phyloP scores from a whole-genome alignment of 2,329 filamentous ascomycete species.

The Xylariaceae sp. region DNA sequence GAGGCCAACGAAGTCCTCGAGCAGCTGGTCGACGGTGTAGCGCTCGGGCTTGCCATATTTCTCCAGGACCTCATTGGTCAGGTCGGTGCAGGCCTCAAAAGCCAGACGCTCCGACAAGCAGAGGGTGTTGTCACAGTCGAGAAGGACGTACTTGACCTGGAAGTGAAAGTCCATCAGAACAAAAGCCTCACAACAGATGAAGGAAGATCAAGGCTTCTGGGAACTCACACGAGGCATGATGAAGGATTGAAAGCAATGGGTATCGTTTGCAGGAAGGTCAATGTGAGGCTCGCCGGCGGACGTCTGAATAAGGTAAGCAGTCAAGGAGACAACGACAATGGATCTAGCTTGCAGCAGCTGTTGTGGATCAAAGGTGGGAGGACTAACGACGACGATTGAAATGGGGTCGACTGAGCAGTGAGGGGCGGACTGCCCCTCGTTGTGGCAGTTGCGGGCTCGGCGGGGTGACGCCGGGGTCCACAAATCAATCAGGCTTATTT shows the following conservation, averaged over 20 bases:
- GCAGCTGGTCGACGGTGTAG: conserved; percentile 62
- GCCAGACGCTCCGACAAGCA: conserved; percentile 68
- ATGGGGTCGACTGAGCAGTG: too few relatives aligned
- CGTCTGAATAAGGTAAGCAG: too few relatives aligned
- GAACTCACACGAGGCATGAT: conserved; percentile 28
- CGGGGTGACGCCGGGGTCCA: too few relatives aligned
- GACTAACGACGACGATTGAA: too few relatives aligned
- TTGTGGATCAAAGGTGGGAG: too few relatives aligned
- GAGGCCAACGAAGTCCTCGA: conserved; percentile 67
- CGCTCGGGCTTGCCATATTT: conserved; percentile 51
- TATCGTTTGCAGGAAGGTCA: background rate
- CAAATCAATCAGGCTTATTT: too few relatives aligned
- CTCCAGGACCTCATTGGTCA: conserved; percentile 66
- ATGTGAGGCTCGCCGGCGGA: too few relatives aligned
- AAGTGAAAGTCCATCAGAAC: conserved; percentile 8
- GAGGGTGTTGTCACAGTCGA: conserved; percentile 66
- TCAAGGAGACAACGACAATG: too few relatives aligned
- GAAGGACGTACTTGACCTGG: conserved; percentile 53
- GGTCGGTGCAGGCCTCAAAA: conserved; percentile 67
- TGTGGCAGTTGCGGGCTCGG: too few relatives aligned
- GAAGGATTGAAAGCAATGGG: conserved; percentile 11
- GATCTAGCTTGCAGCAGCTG: too few relatives aligned
- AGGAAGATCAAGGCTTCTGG: background rate
- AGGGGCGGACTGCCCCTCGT: too few relatives aligned
- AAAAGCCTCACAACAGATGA: background rate